Evolutionary conservation across 2,329 filamentous ascomycete genomes (phyloP).

Genomic region (Aspergillus arachidicola): DNA sequence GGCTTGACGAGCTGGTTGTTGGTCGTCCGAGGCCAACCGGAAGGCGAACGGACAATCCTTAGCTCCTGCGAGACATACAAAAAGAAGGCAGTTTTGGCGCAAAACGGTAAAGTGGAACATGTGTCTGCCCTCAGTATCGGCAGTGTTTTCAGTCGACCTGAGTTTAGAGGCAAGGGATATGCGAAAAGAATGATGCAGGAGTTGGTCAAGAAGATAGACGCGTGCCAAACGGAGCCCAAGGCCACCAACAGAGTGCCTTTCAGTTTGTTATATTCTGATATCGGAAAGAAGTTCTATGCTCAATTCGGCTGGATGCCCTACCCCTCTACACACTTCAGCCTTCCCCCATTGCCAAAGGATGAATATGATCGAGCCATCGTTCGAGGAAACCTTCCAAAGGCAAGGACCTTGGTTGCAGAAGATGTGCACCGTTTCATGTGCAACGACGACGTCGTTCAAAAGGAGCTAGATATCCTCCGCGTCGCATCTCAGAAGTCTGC

Average conservation of each 20-base stretch:
- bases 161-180: constrained; percentile 72
- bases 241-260: constrained; percentile 56
- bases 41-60: constrained; percentile 51
- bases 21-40: constrained; percentile 48
- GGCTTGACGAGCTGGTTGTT: constrained; percentile 64
- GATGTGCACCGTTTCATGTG: constrained; percentile 51
- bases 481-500: constrained; percentile 42
- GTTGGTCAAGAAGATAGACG: constrained; percentile 58
- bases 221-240: constrained; percentile 53
- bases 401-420: constrained; percentile 33
- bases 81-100: constrained; percentile 45
- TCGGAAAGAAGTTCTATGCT: constrained; percentile 81
- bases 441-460: constrained; percentile 63
- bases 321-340: constrained; percentile 70
- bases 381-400: constrained; percentile 30
- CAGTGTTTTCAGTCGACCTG: constrained; percentile 73
- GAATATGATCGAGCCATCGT: constrained; percentile 20
- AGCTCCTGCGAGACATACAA: constrained; percentile 61
- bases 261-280: constrained; percentile 83
- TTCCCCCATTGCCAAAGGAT: constrained; percentile 50
- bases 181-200: constrained; percentile 74
- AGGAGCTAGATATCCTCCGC: constrained; percentile 66
- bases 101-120: constrained; percentile 59
- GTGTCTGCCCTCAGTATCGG: constrained; percentile 70
- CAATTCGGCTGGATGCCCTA: constrained; percentile 75